phyloP scores from a whole-genome alignment of 2,329 filamentous ascomycete genomes.

The Botrytis deweyae region DNA sequence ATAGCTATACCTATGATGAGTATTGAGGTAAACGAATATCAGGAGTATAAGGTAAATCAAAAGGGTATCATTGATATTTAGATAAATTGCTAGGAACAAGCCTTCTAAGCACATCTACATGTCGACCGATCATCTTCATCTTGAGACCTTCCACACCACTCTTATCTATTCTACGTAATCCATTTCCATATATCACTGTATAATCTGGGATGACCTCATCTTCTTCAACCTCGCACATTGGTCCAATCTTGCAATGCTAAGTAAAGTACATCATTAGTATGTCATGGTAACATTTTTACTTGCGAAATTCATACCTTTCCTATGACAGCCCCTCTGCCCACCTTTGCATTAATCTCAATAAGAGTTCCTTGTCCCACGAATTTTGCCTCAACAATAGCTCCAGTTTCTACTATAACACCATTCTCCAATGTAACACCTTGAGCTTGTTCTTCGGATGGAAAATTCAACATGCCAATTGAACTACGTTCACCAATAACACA shows the following conservation, averaged over 20 bases:
- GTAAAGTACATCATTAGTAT: conserved; percentile 18
- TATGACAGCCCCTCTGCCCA: conserved; percentile 60
- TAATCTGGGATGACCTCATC: conserved; percentile 62
- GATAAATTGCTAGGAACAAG: conserved; percentile 61
- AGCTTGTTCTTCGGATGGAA: conserved; percentile 28
- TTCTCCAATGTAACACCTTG: conserved; percentile 53
- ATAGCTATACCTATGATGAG: conserved; percentile 11
- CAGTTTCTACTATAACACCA: conserved; percentile 61
- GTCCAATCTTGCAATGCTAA: conserved; percentile 69
- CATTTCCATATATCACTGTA: conserved; percentile 68
- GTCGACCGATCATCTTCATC: conserved; percentile 62
- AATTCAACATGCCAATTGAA: conserved; percentile 51
- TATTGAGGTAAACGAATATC: conserved; percentile 16
- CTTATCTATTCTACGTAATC: conserved; percentile 56
- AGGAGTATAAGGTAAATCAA: conserved; percentile 13
- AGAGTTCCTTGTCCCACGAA: conserved; percentile 53
- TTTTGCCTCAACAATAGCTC: conserved; percentile 56
- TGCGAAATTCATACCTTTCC: conserved; percentile 53
- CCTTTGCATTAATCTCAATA: conserved; percentile 59
- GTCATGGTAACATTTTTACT: background rate
- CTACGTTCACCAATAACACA: conserved; percentile 77
- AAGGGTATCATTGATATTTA: conserved; percentile 37
- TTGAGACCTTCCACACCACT: conserved; percentile 62
- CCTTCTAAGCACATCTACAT: conserved; percentile 65
- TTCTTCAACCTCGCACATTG: conserved; percentile 58